Evolutionary conservation across 1,284 basidiomycete genomes (phyloP).

Genomic region (Austroboletus niveus): DNA sequence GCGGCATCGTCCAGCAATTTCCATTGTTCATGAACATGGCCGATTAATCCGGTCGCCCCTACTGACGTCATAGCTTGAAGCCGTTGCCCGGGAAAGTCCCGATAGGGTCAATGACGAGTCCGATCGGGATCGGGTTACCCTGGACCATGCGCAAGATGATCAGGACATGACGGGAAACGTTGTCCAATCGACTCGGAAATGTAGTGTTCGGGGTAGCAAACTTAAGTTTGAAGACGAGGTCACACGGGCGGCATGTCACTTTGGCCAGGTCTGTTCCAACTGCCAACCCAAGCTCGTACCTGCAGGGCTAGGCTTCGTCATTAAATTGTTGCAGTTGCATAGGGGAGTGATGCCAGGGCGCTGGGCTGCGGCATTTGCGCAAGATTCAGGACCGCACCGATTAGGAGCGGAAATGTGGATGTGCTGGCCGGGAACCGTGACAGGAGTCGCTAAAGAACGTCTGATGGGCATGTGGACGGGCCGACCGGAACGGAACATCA

Average conservation of each 20-base stretch:
- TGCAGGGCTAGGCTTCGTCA: constrained; percentile 3
- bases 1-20: neutral
- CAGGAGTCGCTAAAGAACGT: neutral
- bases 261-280: neutral
- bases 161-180: neutral
- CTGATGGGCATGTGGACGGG: neutral
- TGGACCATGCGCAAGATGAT: neutral
- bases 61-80: neutral
- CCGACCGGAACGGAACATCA: neutral
- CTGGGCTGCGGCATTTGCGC: constrained; percentile 6
- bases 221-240: constrained; percentile 4
- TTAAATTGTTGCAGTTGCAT: constrained; percentile 11
- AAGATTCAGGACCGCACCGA: neutral
- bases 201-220: constrained; percentile 1
- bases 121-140: neutral
- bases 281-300: neutral
- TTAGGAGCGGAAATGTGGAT: constrained; percentile 1
- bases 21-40: neutral
- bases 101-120: neutral
- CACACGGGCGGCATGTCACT: neutral
- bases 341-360: constrained; percentile 11
- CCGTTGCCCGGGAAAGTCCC: neutral
- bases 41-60: neutral
- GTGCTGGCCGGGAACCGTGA: neutral
- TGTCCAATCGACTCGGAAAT: neutral